Base-by-base conservation (phyloP, 176 grass and related monocot species). In the Areca catechu region DNA sequence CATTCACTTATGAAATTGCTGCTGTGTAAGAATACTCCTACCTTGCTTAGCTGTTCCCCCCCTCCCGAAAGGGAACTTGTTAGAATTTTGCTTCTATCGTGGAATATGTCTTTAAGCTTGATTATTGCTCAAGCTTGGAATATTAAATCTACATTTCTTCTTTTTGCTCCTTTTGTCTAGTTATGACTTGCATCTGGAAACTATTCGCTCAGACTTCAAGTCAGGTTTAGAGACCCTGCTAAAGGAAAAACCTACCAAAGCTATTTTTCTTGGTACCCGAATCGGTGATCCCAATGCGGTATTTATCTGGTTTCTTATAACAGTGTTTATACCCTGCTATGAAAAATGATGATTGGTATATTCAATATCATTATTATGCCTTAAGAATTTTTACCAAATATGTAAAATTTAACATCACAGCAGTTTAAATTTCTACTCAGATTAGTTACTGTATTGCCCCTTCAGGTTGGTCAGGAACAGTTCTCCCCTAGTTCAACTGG, bases 261-360 rank as follows among this genome's bases (percentile, higher is more conserved):
- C 93, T 77, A 98, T 98, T 85, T 98, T 98, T 59, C 83, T 98
- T 72, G 93, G 93, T 50, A 98, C 93, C 63, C 83, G 93, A 85
- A 98, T 98, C 64, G 93, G 93, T 10, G 93, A 98, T 77, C 93
- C 93, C 72, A 98, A 98, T 83, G 93, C 93, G 22, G 93, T 97
- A 82, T 59, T 27, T 76, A 6, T 67, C 60, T 37, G 34, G 34
- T 10, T 43, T 43, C 34, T 43, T 43, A 3, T 14, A 43, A 12
- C 34, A 43, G 34, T 43, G 34, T 43, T 1, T 43, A 43, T 9
- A 43, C 34, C 34, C 34, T 43, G 34, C 34, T 43, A 43, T 43
- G 34, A 43, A 43, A 43, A 43, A 43, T 14, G 34, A 43, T 43
- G 34, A 43, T 43, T 43, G 34, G 9, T 43, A 43, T 43, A 43